Percentiles rank a stretch among this genome's conserved stretches.
These are phyloP conservation scores for Nepenthes gracilis DNA, from an alignment of 148 eudicot genomes.

Conservation along the genomic window DNA sequence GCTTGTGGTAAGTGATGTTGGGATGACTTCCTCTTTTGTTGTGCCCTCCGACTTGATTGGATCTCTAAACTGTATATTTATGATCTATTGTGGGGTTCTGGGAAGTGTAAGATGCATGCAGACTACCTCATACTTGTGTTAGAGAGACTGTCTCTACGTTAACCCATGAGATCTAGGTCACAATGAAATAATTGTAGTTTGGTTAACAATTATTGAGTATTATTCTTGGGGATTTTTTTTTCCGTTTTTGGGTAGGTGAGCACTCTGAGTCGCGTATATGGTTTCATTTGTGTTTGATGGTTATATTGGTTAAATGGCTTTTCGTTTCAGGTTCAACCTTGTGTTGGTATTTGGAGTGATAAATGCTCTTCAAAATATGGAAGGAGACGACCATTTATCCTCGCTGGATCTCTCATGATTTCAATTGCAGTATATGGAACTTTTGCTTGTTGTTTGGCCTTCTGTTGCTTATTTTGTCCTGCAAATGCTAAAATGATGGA, in stretches of 20 bases:
- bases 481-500: constrained; percentile 30
- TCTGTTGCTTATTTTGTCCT: constrained; percentile 6
- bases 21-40: constrained; percentile 1
- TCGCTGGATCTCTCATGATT: constrained; percentile 87
- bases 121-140: too few relatives aligned
- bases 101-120: too few relatives aligned
- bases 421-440: constrained; percentile 50
- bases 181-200: too few relatives aligned
- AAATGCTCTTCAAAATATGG: constrained; percentile 95
- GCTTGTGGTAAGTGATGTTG: constrained; percentile 74
- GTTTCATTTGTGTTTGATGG: not conserved
- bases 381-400: constrained; percentile 91
- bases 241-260: not conserved
- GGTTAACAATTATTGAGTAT: too few relatives aligned
- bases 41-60: constrained; percentile 1
- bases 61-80: not conserved
- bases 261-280: too few relatives aligned
- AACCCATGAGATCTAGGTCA: too few relatives aligned
- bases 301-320: not conserved
- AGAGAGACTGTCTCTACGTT: too few relatives aligned
- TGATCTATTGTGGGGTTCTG: too few relatives aligned
- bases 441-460: constrained; percentile 5
- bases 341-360: constrained; percentile 99
- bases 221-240: not conserved
- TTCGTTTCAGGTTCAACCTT: constrained; percentile 86